Evolutionary conservation across 768 basidiomycete species (phyloP), one percentile per base, ranked within the genome.

Genomic region (Lentinula raphanica): DNA sequence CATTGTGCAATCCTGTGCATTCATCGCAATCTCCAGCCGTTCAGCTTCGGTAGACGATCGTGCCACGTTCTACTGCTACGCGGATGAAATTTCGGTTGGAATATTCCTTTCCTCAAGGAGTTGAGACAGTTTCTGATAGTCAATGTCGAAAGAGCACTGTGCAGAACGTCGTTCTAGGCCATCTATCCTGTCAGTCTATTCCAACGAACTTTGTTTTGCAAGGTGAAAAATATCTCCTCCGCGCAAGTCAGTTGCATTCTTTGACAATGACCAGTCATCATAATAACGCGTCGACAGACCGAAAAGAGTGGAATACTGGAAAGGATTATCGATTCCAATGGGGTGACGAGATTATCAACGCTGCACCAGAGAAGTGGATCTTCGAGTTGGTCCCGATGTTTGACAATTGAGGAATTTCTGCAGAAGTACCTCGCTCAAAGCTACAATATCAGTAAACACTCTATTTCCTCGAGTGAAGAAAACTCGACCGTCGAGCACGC

Each of bases 61-160:
- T 23, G 51, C 51, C 21, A 53, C 51, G 13, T 53, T 53, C 28
- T 53, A 38, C 35, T 53, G 51, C 36, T 36, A 53, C 38, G 51
- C 51, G 1, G 51, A 53, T 53, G 51, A 53, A 27, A 53, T 53
- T 27, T 53, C 51, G 36, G 51, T 53, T 5, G 36, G 42, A 21
- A 19, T 19, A 13, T 48, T 15, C n/a, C n/a, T 17, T 31, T 29
- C 27, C 13, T 28, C 8, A 3, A 29, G 1, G 12, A 28, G 13
- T 12, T 7, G 13, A 15, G 17, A 6, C 28, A 31, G 29, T 29
- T 13, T 21, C 3, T 48, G 15, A 25, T 48, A 2, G 29, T 19
- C 27, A 3, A 29, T 5, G 9, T 15, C 38, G 51, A 38, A 19
- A 21, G 51, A n/a, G n/a, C n/a, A n/a, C 40, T 23, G 36, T 53